A percentile compares a stretch with the other conserved stretches of the same genome.
These are phyloP conservation scores for Camptophora hylomeconis DNA, from an alignment of 2,329 filamentous ascomycete species.

Conservation along the genomic window DNA sequence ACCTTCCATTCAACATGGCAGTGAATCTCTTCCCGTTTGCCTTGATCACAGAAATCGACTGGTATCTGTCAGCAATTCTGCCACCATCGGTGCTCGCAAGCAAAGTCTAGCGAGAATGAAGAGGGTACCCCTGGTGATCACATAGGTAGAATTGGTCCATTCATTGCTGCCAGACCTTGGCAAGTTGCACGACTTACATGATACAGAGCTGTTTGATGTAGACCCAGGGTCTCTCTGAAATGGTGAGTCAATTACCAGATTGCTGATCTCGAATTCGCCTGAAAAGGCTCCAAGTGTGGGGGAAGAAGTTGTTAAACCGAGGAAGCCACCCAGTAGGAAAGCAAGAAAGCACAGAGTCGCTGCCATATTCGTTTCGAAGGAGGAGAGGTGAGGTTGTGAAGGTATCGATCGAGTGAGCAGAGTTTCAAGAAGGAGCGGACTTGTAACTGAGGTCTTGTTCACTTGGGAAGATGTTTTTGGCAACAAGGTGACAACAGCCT, in stretches of 20 bases:
- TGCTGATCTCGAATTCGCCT: slow-evolving; percentile 12
- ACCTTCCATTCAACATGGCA: slow-evolving; percentile 15
- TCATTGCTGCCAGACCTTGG: no score
- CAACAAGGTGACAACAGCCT: no score
- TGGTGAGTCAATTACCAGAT: slow-evolving; percentile 11
- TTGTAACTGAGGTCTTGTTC: neutral
- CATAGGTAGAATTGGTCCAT: no score
- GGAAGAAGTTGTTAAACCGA: slow-evolving; percentile 4
- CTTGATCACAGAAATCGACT: slow-evolving; percentile 16
- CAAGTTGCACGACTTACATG: slow-evolving; percentile 11
- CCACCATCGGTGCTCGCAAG: neutral
- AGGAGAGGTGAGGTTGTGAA: neutral
- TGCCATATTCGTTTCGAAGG: slow-evolving; percentile 1
- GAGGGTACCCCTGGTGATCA: no score
- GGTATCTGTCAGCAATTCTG: slow-evolving; percentile 1
- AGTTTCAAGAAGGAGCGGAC: neutral
- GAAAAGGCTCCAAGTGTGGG: slow-evolving; percentile 9
- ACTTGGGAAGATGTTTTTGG: neutral
- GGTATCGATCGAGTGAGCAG: neutral
- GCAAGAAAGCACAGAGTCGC: slow-evolving; percentile 3
- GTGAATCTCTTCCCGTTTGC: slow-evolving; percentile 11
- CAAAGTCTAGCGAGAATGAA: neutral
- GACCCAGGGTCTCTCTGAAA: slow-evolving; percentile 13
- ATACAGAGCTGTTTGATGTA: slow-evolving; percentile 8
- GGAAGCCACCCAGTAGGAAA: slow-evolving; percentile 3